Evolutionary conservation across 495 filamentous ascomycete species (phyloP).

Genomic region (Trichoderma gamsii): DNA sequence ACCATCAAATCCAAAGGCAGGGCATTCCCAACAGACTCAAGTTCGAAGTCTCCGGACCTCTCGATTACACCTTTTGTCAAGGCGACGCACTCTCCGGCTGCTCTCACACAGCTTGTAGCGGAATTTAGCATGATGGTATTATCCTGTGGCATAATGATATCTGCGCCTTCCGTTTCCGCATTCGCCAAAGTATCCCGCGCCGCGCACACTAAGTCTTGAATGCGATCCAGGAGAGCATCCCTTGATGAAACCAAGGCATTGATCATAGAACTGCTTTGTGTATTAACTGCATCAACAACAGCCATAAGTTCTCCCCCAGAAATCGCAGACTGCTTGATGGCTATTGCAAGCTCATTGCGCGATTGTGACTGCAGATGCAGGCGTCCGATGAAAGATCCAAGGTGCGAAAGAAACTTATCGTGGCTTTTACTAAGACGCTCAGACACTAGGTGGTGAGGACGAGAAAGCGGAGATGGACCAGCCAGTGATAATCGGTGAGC

Average conservation of each 20-base stretch:
- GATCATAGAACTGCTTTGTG: conserved; percentile 62
- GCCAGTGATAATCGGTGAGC: conserved; percentile 49
- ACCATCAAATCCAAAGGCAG: conserved; percentile 44
- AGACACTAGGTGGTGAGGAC: conserved; percentile 46
- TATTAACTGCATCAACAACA: conserved; percentile 77
- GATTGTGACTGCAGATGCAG: conserved; percentile 85
- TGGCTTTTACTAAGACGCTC: conserved; percentile 67
- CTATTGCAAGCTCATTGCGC: conserved; percentile 67
- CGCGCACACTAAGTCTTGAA: conserved; percentile 71
- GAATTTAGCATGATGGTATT: conserved; percentile 70
- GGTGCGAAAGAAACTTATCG: conserved; percentile 78
- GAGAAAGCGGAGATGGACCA: conserved; percentile 37
- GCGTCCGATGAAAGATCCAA: conserved; percentile 87
- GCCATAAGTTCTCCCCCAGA: conserved; percentile 72
- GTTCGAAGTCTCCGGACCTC: conserved; percentile 86
- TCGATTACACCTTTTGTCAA: conserved; percentile 83
- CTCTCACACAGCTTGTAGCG: conserved; percentile 83
- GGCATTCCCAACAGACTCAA: conserved; percentile 42
- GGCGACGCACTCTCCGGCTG: conserved; percentile 82
- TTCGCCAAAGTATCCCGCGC: conserved; percentile 70
- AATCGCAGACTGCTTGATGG: conserved; percentile 66
- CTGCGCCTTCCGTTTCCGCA: conserved; percentile 55
- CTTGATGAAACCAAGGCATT: conserved; percentile 61
- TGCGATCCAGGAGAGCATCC: conserved; percentile 70
- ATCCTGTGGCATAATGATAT: conserved; percentile 74